Conservation (phyloP, 2,329 filamentous ascomycete species). For the Diaporthe eres region DNA sequence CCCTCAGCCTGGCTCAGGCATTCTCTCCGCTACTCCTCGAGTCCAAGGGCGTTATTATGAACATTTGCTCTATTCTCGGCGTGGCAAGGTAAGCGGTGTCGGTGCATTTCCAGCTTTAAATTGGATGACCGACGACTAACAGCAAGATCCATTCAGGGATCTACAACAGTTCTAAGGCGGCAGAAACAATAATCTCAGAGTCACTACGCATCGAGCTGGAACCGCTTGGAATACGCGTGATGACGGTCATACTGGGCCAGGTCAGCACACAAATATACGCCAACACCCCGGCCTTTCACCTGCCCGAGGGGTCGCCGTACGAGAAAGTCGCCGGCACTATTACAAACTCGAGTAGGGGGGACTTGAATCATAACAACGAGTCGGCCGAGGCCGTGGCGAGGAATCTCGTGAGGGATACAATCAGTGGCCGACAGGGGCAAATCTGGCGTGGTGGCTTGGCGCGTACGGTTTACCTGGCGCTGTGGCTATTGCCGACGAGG, state of each 20-base stretch:
- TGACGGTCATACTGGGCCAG: slow-evolving; percentile 44
- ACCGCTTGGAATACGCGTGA: slow-evolving; percentile 47
- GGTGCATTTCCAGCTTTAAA: neutral
- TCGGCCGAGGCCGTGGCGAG: slow-evolving; percentile 19
- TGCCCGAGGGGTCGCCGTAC: slow-evolving; percentile 34
- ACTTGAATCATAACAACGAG: neutral
- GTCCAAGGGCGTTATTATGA: slow-evolving; percentile 65
- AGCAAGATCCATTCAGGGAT: slow-evolving; percentile 30
- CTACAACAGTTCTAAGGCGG: slow-evolving; percentile 49
- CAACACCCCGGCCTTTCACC: slow-evolving; percentile 16
- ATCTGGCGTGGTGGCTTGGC: slow-evolving; percentile 33
- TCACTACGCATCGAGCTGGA: slow-evolving; percentile 47
- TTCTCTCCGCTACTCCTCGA: slow-evolving; percentile 51
- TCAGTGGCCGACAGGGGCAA: slow-evolving; percentile 1
- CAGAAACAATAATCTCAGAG: slow-evolving; percentile 46
- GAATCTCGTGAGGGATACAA: slow-evolving; percentile 8
- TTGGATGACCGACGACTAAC: neutral
- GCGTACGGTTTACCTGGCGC: neutral
- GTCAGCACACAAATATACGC: slow-evolving; percentile 26
- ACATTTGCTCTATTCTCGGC: slow-evolving; percentile 63
- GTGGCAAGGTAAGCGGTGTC: slow-evolving; percentile 8
- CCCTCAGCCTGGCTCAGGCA: neutral
- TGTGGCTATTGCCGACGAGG: slow-evolving; percentile 26
- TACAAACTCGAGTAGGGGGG: neutral
- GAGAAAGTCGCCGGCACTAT: slow-evolving; percentile 11